Conservation (phyloP, 2,329 filamentous ascomycete genomes). For the Talaromyces sp. region DNA sequence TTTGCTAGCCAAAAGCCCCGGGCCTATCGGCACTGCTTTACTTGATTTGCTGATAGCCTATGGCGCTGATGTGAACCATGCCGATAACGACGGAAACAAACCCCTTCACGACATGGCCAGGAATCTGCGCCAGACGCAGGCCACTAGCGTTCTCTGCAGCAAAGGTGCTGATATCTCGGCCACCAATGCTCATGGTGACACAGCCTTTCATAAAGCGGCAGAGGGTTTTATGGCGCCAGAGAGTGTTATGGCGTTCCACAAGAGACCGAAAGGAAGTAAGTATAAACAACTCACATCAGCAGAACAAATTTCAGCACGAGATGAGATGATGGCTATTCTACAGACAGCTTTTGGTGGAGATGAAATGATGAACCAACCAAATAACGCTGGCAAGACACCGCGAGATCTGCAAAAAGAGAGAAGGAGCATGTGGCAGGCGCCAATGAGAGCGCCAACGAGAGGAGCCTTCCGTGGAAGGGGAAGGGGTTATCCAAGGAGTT, state of each 20-base stretch:
- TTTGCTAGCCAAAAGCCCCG: not conserved
- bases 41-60: conserved; percentile 15
- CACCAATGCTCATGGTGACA: conserved; percentile 16
- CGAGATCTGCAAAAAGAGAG: conserved; percentile 12
- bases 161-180: conserved; percentile 15
- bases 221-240: not conserved
- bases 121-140: conserved; percentile 17
- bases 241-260: conserved; percentile 10
- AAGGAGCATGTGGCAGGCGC: not conserved
- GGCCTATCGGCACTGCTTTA: not conserved
- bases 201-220: conserved; percentile 18
- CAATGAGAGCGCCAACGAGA: not conserved
- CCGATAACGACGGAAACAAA: conserved; percentile 17
- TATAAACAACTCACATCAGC: not conserved
- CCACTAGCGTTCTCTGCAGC: conserved; percentile 3
- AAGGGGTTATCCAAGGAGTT: not conserved
- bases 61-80: conserved; percentile 16
- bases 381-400: conserved; percentile 19
- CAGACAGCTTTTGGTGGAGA: conserved; percentile 5
- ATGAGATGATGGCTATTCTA: conserved; percentile 6
- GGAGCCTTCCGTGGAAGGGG: not conserved
- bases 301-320: not conserved
- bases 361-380: conserved; percentile 17
- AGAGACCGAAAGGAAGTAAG: not conserved
- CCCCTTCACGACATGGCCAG: conserved; percentile 18